A percentile compares a stretch with the other conserved stretches of the same genome.
Conservation (phyloP, 805 yeast genomes). For the Yamadazyma paraphyllophila region DNA sequence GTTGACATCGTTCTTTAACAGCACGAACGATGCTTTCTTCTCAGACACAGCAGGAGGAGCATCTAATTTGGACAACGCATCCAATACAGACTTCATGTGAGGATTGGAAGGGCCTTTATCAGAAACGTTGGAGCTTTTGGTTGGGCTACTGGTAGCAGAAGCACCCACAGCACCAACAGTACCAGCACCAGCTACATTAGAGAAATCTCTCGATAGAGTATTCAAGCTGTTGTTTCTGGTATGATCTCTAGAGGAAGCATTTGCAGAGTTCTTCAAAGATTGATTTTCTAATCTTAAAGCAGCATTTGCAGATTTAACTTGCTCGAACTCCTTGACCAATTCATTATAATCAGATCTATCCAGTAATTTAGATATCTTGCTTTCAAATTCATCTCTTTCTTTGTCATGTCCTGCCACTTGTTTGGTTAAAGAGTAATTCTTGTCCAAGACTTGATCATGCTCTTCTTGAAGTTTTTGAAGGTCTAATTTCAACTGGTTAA, state of each 20-base stretch:
- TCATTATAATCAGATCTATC: constrained; percentile 10
- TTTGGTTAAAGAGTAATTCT: constrained; percentile 9
- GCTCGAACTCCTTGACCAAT: constrained; percentile 24
- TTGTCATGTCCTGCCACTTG: constrained; percentile 1
- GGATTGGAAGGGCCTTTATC: constrained; percentile 1
- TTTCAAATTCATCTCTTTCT: constrained; percentile 10
- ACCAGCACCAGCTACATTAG: constrained; percentile 1
- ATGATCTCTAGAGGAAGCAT: constrained; percentile 12
- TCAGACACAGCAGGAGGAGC: constrained; percentile 10
- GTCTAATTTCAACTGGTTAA: constrained; percentile 7
- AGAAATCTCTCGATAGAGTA: constrained; percentile 12
- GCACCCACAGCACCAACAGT: constrained; percentile 3
- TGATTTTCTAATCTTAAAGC: constrained; percentile 38
- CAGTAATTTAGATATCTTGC: constrained; percentile 1
- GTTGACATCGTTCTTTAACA: constrained; percentile 30
- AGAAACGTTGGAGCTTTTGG: background rate
- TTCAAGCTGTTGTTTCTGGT: constrained; percentile 10
- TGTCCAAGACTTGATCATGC: constrained; percentile 6
- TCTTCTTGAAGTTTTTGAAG: constrained; percentile 8
- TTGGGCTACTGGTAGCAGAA: background rate
- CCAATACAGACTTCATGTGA: constrained; percentile 23
- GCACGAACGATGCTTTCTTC: constrained; percentile 9
- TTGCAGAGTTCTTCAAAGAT: constrained; percentile 27
- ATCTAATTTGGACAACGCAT: constrained; percentile 28
- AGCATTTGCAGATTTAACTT: constrained; percentile 29